Conservation (phyloP, 805 yeast genomes). For the Ogataea zsoltii region DNA sequence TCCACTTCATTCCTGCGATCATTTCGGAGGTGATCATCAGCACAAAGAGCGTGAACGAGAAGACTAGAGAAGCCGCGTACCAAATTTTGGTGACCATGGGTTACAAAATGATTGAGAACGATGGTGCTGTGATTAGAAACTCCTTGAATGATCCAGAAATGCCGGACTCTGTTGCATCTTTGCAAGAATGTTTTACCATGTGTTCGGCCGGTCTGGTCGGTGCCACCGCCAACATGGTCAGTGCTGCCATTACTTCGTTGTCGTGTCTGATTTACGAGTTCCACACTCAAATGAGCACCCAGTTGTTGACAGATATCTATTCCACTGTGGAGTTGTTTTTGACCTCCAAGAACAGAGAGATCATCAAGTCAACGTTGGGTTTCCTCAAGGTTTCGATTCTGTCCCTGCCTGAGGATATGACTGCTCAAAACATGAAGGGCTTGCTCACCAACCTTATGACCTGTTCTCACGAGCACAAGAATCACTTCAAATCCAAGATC, state of each 20-base stretch:
- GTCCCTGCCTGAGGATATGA: slow-evolving; percentile 75
- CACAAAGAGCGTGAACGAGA: slow-evolving; percentile 91
- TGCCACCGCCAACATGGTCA: slow-evolving; percentile 90
- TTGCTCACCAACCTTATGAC: slow-evolving; percentile 73
- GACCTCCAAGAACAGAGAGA: slow-evolving; percentile 88
- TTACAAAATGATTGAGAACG: slow-evolving; percentile 56
- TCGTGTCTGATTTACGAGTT: slow-evolving; percentile 88
- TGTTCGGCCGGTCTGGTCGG: slow-evolving; percentile 96
- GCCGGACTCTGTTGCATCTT: slow-evolving; percentile 65
- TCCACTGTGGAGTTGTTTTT: slow-evolving; percentile 87
- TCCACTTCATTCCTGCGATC: slow-evolving; percentile 77
- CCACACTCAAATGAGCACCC: slow-evolving; percentile 59
- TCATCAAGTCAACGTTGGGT: slow-evolving; percentile 92
- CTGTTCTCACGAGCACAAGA: slow-evolving; percentile 96
- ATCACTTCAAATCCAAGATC: slow-evolving; percentile 90
- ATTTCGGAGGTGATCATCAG: slow-evolving; percentile 87
- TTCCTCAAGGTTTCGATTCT: slow-evolving; percentile 88
- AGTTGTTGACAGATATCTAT: slow-evolving; percentile 68
- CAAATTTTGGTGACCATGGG: slow-evolving; percentile 79
- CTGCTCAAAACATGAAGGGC: slow-evolving; percentile 63
- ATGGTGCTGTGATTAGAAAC: slow-evolving; percentile 67
- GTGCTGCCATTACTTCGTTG: slow-evolving; percentile 91
- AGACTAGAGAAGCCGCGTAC: slow-evolving; percentile 81
- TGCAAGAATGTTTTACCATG: slow-evolving; percentile 87
- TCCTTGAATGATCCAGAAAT: slow-evolving; percentile 58